These are phyloP conservation scores for Dactylellina sp. DNA, from an alignment of 2,329 filamentous ascomycete genomes.

Conservation along the genomic window DNA sequence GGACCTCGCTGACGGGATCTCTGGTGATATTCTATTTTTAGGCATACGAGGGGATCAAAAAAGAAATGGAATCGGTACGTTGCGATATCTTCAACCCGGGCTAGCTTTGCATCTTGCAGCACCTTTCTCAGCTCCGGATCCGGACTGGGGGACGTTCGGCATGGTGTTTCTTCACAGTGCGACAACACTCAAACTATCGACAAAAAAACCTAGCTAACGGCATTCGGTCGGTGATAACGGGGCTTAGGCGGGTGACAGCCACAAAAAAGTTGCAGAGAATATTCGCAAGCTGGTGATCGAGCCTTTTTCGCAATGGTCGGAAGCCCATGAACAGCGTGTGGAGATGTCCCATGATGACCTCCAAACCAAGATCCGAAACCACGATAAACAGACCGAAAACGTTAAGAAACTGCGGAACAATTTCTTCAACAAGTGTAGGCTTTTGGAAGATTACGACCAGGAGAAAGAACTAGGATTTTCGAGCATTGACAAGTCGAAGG, in stretches of 20 bases:
- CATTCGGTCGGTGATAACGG: constrained; percentile 27
- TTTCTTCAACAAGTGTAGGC: constrained; percentile 98
- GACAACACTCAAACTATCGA: constrained; percentile 36
- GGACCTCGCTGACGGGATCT: constrained; percentile 46
- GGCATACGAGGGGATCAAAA: constrained; percentile 61
- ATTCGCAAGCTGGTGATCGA: constrained; percentile 95
- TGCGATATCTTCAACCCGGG: constrained; percentile 36
- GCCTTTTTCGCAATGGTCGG: constrained; percentile 95
- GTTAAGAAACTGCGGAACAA: constrained; percentile 94
- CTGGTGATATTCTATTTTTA: constrained; percentile 58
- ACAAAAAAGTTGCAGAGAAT: constrained; percentile 94
- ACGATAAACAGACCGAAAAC: constrained; percentile 88
- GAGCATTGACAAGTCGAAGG: constrained; percentile 72
- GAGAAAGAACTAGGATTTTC: constrained; percentile 99
- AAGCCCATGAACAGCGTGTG: constrained; percentile 89
- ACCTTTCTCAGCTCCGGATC: background rate
- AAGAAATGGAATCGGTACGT: constrained; percentile 61
- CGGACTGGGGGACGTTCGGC: constrained; percentile 77
- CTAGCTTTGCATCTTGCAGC: constrained; percentile 29
- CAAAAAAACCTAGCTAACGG: constrained; percentile 19
- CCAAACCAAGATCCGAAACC: constrained; percentile 87
- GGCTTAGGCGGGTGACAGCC: constrained; percentile 81
- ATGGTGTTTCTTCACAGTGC: constrained; percentile 63
- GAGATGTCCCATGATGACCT: constrained; percentile 96
- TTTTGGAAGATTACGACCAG: constrained; percentile 96